Conservation (phyloP, 768 basidiomycete species). For the Paxillus ammoniavirescens region DNA sequence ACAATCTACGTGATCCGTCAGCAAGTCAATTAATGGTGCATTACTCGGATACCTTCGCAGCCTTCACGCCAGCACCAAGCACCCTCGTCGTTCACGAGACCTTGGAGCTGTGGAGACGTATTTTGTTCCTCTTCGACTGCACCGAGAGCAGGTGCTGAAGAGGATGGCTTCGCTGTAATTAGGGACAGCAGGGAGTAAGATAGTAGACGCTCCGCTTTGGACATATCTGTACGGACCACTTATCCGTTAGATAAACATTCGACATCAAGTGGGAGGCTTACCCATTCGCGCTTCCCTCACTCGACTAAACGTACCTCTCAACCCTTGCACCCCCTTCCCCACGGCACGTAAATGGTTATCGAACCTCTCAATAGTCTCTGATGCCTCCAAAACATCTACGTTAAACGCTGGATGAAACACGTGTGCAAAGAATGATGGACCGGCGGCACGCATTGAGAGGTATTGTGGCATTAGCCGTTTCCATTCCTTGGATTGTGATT, state of each 20-base stretch:
- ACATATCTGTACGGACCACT: conserved; percentile 59
- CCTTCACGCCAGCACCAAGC: conserved; percentile 88
- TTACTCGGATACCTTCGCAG: conserved; percentile 51
- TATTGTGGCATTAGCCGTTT: conserved; percentile 59
- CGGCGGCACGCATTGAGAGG: conserved; percentile 61
- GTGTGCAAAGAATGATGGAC: conserved; percentile 71
- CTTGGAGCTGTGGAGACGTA: conserved; percentile 41
- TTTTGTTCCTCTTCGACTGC: conserved; percentile 49
- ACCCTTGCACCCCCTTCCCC: conserved; percentile 63
- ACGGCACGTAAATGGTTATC: conserved; percentile 63
- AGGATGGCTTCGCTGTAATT: conserved; percentile 66
- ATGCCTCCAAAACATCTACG: conserved; percentile 70
- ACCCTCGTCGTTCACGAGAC: conserved; percentile 65
- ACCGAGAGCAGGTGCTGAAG: conserved; percentile 46
- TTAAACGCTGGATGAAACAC: conserved; percentile 88
- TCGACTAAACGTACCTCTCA: conserved; percentile 60
- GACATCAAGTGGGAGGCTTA: conserved; percentile 29
- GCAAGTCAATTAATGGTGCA: background rate
- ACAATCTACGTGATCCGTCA: conserved; percentile 49
- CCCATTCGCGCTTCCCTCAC: conserved; percentile 69
- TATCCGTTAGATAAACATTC: background rate
- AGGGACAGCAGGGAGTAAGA: conserved; percentile 74
- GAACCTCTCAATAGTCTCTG: conserved; percentile 58
- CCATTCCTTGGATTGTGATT: conserved; percentile 57
- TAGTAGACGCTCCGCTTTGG: conserved; percentile 69